Conservation (phyloP, 2,329 filamentous ascomycete genomes). For the Fusarium nelsonii region DNA sequence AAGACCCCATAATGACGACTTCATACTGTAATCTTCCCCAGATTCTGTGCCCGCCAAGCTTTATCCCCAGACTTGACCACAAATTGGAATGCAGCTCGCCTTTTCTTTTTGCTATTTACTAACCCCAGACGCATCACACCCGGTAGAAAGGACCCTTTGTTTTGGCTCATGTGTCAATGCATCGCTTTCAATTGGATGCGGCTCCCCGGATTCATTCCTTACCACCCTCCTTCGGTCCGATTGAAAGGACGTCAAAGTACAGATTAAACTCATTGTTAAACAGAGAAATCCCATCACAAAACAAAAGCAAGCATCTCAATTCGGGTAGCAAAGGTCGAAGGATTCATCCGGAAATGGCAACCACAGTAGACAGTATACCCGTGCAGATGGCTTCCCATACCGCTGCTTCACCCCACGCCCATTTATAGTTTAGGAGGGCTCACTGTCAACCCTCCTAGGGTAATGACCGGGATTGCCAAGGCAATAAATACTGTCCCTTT, state of each 20-base stretch:
- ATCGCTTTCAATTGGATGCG: background rate
- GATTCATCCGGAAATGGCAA: slow-evolving; percentile 23
- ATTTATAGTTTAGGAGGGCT: slow-evolving; percentile 16
- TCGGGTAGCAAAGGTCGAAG: background rate
- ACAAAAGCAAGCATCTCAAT: background rate
- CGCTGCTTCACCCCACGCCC: slow-evolving; percentile 10
- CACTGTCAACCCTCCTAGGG: slow-evolving; percentile 27
- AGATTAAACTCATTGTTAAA: background rate
- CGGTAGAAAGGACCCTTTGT: slow-evolving; percentile 3
- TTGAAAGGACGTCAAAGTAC: background rate
- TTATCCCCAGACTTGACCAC: background rate
- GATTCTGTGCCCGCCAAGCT: background rate
- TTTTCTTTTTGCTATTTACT: background rate
- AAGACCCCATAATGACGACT: background rate
- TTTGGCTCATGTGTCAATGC: background rate
- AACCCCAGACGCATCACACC: slow-evolving; percentile 10
- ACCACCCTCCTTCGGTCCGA: slow-evolving; percentile 1
- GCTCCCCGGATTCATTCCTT: background rate
- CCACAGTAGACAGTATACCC: background rate
- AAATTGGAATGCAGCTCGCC: background rate
- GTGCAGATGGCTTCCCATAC: background rate
- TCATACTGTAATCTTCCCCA: background rate
- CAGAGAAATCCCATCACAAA: background rate
- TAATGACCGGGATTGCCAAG: slow-evolving; percentile 13
- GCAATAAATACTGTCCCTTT: background rate